Evolutionary conservation across 768 basidiomycete genomes (phyloP), one percentile per base, ranked within the genome.

Genomic region (Mycena chlorophos): DNA sequence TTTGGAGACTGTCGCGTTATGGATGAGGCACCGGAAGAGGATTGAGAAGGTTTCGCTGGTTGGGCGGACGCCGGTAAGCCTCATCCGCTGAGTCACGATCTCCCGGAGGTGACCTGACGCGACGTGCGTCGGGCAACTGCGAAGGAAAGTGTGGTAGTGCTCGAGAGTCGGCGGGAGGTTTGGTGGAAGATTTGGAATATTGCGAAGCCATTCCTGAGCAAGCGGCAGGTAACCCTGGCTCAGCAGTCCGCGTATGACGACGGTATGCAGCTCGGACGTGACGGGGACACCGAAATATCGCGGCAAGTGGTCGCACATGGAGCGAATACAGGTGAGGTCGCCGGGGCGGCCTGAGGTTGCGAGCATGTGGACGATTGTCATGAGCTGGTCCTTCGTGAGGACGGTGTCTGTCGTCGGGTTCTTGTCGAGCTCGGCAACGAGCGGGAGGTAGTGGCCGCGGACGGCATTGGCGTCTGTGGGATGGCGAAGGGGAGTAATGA

Each of bases 131-230:
- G 65, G 62, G 57, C 71, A 75, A 13, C 69, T 68, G 31, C 78
- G 71, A 30, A 88, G 69, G 57, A 85, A 76, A 10, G 75, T 56
- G 57, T 86, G 80, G 72, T 83, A 84, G 54, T 85, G 83, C 20
- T 78, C 71, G 31, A 78, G 68, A 22, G 78, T 76, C 0, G 85
- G 84, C 4, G 65, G 66, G 40, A 78, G 58, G 30, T 75, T 63
- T 2, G 78, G 79, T 3, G 83, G 74, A 48, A 78, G 78, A 23
- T 69, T 69, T 14, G 79, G 73, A 77, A 88, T 85, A n/a, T 71
- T 71, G 40, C 61, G 63, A 2, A 89, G 69, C 80, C 86, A 85
- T 22, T 74, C 68, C 25, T 75, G 64, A 34, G 81, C 75, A 13
- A 78, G 73, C 46, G 73, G 71, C 6, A 70, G 49, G 51, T 81